Conservation (phyloP, 768 basidiomycete species). For the Phylloporus sp. region DNA sequence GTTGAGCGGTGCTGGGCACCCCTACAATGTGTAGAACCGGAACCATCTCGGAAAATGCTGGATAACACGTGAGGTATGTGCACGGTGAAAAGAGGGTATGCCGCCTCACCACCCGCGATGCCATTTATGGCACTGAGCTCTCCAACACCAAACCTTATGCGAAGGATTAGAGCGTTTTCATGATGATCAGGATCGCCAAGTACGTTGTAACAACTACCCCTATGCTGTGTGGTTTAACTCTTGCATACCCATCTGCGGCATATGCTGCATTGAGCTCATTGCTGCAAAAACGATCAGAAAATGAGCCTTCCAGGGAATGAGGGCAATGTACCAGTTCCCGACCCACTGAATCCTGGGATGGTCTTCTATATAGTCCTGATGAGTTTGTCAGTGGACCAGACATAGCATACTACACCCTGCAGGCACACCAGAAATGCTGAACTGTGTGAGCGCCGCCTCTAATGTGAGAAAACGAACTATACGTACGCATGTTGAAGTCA, state of each 20-base stretch:
- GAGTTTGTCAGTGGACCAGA: not conserved
- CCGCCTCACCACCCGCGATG: constrained; percentile 59
- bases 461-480: not conserved
- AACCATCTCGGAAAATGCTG: constrained; percentile 83
- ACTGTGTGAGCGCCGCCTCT: not conserved
- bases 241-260: constrained; percentile 90
- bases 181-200: constrained; percentile 3
- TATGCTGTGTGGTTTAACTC: constrained; percentile 69
- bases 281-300: constrained; percentile 34
- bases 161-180: not conserved
- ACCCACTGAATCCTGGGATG: constrained; percentile 77
- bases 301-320: fast-evolving
- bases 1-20: constrained; percentile 68
- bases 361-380: constrained; percentile 77
- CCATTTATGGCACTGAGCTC: constrained; percentile 86
- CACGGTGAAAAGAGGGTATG: not conserved
- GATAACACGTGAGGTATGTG: constrained; percentile 1
- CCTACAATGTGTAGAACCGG: constrained; percentile 89
- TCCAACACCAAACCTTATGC: constrained; percentile 79
- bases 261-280: constrained; percentile 87
- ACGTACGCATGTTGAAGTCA: constrained; percentile 72
- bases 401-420: no score
- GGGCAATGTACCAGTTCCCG: constrained; percentile 62
- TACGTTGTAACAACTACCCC: constrained; percentile 78
- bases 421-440: constrained; percentile 28